A percentile compares a stretch with the other conserved stretches of the same genome.
These are phyloP conservation scores for Wickerhamiella parazyma DNA, from an alignment of 805 yeast genomes.

Conservation along the genomic window DNA sequence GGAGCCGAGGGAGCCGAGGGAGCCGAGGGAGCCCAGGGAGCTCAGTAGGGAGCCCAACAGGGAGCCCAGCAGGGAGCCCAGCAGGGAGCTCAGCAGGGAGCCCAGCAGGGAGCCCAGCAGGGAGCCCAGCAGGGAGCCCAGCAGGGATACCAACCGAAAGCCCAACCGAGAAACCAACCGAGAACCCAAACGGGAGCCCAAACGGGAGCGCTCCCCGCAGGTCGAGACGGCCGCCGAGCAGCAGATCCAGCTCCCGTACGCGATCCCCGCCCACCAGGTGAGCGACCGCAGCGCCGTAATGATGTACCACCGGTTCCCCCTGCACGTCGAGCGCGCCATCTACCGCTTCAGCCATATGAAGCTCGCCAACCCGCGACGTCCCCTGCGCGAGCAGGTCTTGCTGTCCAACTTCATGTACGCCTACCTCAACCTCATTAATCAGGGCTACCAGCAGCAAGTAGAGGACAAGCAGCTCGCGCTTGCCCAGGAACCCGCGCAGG, in stretches of 20 bases:
- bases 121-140: not conserved
- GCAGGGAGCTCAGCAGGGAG: not conserved
- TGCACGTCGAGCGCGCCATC: constrained; percentile 92
- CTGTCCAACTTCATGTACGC: constrained; percentile 96
- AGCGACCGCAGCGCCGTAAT: constrained; percentile 25
- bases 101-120: not conserved
- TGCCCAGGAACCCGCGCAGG: not conserved
- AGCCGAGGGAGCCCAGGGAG: not conserved
- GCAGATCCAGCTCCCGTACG: constrained; percentile 24
- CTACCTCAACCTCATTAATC: constrained; percentile 86
- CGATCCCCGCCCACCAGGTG: constrained; percentile 27
- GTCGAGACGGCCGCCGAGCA: not conserved
- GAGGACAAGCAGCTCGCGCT: constrained; percentile 7
- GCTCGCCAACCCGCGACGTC: constrained; percentile 85
- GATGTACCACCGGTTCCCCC: constrained; percentile 55
- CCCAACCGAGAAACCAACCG: too few relatives aligned
- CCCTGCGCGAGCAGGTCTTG: constrained; percentile 80
- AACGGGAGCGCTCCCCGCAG: not conserved
- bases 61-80: not conserved
- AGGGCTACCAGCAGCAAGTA: constrained; percentile 35
- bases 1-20: not conserved
- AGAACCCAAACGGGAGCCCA: not conserved
- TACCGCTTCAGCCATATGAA: constrained; percentile 86
- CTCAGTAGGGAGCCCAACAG: not conserved
- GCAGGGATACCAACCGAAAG: not conserved